phyloP scores from a whole-genome alignment of 2,329 filamentous ascomycete genomes.

The Colletotrichum costaricense region DNA sequence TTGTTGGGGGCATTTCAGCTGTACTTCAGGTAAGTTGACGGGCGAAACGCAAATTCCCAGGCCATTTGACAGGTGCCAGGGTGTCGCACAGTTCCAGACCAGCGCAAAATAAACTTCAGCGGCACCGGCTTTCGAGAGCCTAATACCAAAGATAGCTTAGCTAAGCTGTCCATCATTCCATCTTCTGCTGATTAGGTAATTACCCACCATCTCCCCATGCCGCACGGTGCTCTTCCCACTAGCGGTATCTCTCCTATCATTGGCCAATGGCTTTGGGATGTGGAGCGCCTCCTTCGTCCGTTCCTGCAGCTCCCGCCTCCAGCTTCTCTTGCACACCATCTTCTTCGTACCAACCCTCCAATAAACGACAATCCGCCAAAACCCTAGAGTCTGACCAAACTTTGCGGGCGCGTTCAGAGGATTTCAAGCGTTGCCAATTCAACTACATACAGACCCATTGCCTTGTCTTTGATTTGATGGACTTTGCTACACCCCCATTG shows the following conservation, averaged over 20 bases:
- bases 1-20: not conserved
- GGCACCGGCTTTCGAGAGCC: not conserved
- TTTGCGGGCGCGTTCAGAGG: too few relatives aligned
- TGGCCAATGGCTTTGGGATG: not conserved
- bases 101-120: not conserved
- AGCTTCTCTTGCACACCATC: not conserved
- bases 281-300: not conserved
- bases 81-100: not conserved
- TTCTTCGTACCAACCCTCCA: not conserved
- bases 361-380: not conserved
- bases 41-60: not conserved
- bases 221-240: not conserved
- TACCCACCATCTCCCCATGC: too few relatives aligned
- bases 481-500: slow-evolving; percentile 24
- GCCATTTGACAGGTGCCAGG: not conserved
- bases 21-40: too few relatives aligned
- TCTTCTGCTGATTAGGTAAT: not conserved
- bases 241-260: not conserved
- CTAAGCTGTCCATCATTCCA: too few relatives aligned
- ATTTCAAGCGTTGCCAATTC: not conserved
- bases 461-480: not conserved
- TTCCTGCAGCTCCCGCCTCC: not conserved
- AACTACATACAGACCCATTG: not conserved
- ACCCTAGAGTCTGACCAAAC: not conserved
- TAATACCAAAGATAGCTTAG: not conserved